Evolutionary conservation across 202 grass and related monocot genomes (phyloP), one percentile per base, ranked within the genome.

Genomic region (Musa balbisiana): DNA sequence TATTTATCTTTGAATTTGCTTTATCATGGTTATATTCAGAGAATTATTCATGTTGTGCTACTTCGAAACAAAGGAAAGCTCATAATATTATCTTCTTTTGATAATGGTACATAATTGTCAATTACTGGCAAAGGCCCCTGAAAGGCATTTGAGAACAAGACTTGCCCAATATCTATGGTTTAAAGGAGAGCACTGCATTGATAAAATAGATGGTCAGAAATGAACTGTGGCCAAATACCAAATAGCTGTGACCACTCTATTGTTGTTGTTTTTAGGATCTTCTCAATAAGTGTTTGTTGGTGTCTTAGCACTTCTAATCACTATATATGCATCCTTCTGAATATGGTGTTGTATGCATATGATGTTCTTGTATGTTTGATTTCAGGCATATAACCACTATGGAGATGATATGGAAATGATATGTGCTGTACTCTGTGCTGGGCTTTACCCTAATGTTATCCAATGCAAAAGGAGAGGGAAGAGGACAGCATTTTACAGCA

Each of bases 361-460:
- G 15, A 62, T 17, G 20, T 52, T 33, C n/a, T 56, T 23, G 10
- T 74, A 58, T 56, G 29, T 6, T 55, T 9, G 9, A 82, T 71
- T 82, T 71, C 84, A 98, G 94, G 88, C 81, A 55, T 94, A 98
- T 75, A 90, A 86, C 74, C 86, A 85, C 54, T 98, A 86, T 78
- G 88, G 88, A 26, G 68, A 88, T 26, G 91, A 98, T 87, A 59
- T 91, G 60, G 94, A 98, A 86, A 94, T 98, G 91, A 73, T 98
- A 76, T 87, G 81, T 73, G 94, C 91, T 85, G 80, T 94, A 26
- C 77, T 98, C 8, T 91, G 90, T 81, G 94, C 94, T 82, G 91
- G 94, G 51, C 94, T 98, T 62, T 98, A 94, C 67, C 91, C 94
- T 15, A 98, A 94, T 83, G 94, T 98, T 5, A 84, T 94, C 74